phyloP scores from a whole-genome alignment of 345 rosid genomes.

The Salix dunnii region DNA sequence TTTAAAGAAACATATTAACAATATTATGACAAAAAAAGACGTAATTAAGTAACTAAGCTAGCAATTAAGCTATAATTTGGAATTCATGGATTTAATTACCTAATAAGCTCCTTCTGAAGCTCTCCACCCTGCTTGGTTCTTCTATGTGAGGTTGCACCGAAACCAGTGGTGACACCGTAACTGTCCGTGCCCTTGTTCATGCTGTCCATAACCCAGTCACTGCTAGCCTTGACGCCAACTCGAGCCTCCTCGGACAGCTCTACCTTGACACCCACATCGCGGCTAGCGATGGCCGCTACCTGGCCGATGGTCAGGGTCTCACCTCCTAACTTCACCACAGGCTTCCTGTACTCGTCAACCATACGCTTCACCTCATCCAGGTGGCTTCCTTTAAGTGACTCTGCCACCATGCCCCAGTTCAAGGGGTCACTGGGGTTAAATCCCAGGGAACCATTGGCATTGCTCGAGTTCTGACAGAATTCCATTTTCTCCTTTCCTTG shows the following conservation, averaged over 20 bases:
- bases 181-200: slow-evolving; percentile 27
- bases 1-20: neutral
- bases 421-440: slow-evolving; percentile 45
- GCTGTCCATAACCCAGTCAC: slow-evolving; percentile 28
- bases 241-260: slow-evolving; percentile 22
- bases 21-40: neutral
- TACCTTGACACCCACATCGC: slow-evolving; percentile 10
- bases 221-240: slow-evolving; percentile 19
- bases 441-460: neutral
- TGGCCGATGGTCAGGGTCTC: slow-evolving; percentile 74
- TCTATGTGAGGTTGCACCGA: slow-evolving; percentile 29
- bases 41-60: no score
- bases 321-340: slow-evolving; percentile 60
- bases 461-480: neutral
- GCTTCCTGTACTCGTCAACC: slow-evolving; percentile 60
- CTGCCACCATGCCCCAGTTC: slow-evolving; percentile 64
- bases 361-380: slow-evolving; percentile 74
- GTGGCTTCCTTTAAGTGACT: slow-evolving; percentile 75
- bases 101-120: slow-evolving; percentile 26
- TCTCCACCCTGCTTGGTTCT: slow-evolving; percentile 29
- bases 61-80: neutral
- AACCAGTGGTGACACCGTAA: slow-evolving; percentile 32
- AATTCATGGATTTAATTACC: neutral
- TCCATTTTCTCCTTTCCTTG: neutral
- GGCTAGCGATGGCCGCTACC: slow-evolving; percentile 52